Conservation (phyloP, 139 green algal species). For the Haematococcus sp. region DNA sequence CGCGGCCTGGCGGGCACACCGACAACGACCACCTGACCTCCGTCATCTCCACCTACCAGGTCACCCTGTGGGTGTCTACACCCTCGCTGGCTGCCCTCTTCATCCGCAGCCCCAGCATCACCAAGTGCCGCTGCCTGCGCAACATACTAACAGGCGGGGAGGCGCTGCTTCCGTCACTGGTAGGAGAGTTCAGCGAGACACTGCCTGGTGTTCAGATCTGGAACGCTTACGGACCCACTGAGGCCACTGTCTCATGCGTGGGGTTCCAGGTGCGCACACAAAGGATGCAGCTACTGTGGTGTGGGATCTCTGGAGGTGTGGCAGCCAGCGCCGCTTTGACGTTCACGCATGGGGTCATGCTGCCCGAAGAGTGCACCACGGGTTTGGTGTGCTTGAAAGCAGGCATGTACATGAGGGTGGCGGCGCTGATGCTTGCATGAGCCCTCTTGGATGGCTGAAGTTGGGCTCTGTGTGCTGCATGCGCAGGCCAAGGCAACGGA, state of each 20-base stretch:
- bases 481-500: not conserved
- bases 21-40: slow-evolving; percentile 20
- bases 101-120: not conserved
- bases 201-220: slow-evolving; percentile 13
- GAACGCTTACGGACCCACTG: slow-evolving; percentile 43
- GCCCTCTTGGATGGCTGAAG: too few relatives aligned
- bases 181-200: not conserved
- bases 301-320: too few relatives aligned
- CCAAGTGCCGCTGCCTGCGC: not conserved
- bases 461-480: not conserved
- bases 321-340: too few relatives aligned
- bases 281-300: too few relatives aligned
- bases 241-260: slow-evolving; percentile 29
- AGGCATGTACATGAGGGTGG: not conserved
- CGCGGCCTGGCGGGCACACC: slow-evolving; percentile 19
- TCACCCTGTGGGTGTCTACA: slow-evolving; percentile 3
- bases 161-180: slow-evolving; percentile 5
- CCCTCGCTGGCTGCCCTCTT: not conserved
- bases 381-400: not conserved
- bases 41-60: slow-evolving; percentile 1
- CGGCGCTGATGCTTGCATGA: too few relatives aligned
- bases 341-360: not conserved
- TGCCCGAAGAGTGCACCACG: too few relatives aligned
- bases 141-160: slow-evolving; percentile 3
- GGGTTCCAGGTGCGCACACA: too few relatives aligned